Evolutionary conservation across 805 yeast species (phyloP).

Genomic region (Nadsonia fulvescens): DNA sequence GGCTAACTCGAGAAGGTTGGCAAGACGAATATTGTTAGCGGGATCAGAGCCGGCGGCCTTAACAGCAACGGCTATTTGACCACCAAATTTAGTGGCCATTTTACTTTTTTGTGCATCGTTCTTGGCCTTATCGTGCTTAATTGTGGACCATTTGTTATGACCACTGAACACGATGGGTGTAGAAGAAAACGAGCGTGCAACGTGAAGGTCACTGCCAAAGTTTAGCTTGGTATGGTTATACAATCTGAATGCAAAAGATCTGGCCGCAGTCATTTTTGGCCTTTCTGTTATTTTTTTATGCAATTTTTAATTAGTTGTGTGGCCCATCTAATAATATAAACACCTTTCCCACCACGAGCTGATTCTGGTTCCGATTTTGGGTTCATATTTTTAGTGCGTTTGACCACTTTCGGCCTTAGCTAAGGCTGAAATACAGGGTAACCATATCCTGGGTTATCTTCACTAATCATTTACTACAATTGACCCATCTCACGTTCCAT

Average conservation of each 20-base stretch:
- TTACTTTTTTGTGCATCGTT: slow-evolving; percentile 68
- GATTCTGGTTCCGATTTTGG: too few species aligned
- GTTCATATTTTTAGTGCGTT: too few species aligned
- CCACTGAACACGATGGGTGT: slow-evolving; percentile 33
- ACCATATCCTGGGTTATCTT: too few species aligned
- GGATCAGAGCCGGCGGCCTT: slow-evolving; percentile 51
- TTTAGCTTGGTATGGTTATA: neutral
- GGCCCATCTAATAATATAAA: too few species aligned
- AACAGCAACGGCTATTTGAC: slow-evolving; percentile 58
- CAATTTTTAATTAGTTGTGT: too few species aligned
- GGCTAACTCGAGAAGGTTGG: slow-evolving; percentile 64
- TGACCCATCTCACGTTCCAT: too few species aligned
- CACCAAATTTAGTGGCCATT: slow-evolving; percentile 51
- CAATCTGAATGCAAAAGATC: neutral
- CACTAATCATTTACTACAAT: too few species aligned
- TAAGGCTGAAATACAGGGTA: too few species aligned
- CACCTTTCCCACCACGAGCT: too few species aligned
- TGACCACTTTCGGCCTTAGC: too few species aligned
- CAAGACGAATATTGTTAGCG: slow-evolving; percentile 37
- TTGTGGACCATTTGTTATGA: slow-evolving; percentile 90
- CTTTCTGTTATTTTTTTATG: neutral
- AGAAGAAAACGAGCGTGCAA: neutral
- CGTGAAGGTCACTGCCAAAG: neutral
- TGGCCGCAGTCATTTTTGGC: neutral
- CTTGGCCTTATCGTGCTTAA: slow-evolving; percentile 84